Evolutionary conservation across 345 rosid genomes (phyloP).

Genomic region (Bruguiera sexangula): DNA sequence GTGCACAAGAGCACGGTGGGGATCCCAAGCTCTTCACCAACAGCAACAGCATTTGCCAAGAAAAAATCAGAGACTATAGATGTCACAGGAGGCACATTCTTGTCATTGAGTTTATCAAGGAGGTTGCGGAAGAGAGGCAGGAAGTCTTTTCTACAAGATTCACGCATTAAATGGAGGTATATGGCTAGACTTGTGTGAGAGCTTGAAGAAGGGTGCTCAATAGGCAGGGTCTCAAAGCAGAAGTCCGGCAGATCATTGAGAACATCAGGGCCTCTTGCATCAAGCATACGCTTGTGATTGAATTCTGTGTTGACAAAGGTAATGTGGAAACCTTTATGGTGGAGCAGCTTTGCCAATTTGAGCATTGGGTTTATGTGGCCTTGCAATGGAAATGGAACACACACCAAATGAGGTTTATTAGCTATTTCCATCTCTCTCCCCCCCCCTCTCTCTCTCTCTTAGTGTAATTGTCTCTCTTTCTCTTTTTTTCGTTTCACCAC

Average conservation of each 20-base stretch:
- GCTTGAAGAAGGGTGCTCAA: neutral
- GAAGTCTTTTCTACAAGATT: constrained; percentile 1
- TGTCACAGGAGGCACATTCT: constrained; percentile 26
- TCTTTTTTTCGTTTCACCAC: too few relatives aligned
- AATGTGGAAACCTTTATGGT: neutral
- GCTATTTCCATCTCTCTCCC: too few relatives aligned
- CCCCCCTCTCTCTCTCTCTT: too few relatives aligned
- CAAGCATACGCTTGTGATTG: neutral
- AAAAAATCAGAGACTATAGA: constrained; percentile 40
- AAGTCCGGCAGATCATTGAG: neutral
- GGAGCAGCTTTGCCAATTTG: neutral
- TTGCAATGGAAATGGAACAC: neutral
- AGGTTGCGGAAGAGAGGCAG: constrained; percentile 29
- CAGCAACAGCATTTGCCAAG: constrained; percentile 42
- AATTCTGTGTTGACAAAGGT: constrained; percentile 7
- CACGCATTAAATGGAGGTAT: neutral
- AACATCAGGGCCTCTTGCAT: neutral
- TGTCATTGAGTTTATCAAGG: constrained; percentile 24
- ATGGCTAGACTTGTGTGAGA: neutral
- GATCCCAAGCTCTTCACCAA: constrained; percentile 33
- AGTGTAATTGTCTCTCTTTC: too few relatives aligned
- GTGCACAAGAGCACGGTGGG: constrained; percentile 27
- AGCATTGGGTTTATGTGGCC: constrained; percentile 10
- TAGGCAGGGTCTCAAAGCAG: neutral
- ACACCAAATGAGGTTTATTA: neutral